Conservation (phyloP, 352 stramenopile species). For the Phytophthora brassicae region DNA sequence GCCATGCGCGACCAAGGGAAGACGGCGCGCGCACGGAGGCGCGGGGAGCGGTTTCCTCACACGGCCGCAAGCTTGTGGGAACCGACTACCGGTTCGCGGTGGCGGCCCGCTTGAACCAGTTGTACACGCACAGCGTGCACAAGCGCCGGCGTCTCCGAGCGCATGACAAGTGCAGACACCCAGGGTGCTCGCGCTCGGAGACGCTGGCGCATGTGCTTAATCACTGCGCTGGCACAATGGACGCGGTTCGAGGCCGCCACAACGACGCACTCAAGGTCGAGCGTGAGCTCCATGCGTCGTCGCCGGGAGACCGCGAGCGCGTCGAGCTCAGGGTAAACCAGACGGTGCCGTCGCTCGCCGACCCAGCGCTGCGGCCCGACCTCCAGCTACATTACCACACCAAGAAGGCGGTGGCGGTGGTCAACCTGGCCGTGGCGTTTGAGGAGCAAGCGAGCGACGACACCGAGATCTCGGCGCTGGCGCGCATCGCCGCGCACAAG, state of each 20-base stretch:
- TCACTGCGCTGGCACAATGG: conserved; percentile 18
- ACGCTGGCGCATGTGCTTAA: conserved; percentile 17
- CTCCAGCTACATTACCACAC: conserved; percentile 1
- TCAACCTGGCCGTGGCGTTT: conserved; percentile 7
- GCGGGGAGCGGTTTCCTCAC: conserved; percentile 14
- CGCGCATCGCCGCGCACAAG: too few species aligned
- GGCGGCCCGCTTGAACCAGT: conserved; percentile 11
- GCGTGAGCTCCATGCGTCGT: background rate
- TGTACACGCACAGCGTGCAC: conserved; percentile 5
- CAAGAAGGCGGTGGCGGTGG: conserved; percentile 2
- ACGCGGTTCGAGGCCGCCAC: conserved; percentile 1
- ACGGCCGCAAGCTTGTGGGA: conserved; percentile 12
- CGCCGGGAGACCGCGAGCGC: background rate
- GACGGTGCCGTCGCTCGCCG: conserved; percentile 3
- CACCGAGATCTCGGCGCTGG: background rate
- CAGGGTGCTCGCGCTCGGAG: background rate
- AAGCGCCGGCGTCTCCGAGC: conserved; percentile 6
- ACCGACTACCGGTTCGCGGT: conserved; percentile 21
- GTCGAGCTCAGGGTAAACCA: conserved; percentile 16
- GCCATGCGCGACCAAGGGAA: too few species aligned
- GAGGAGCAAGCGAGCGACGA: conserved; percentile 1
- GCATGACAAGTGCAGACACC: background rate
- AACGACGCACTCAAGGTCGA: conserved; percentile 22
- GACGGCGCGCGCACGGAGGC: background rate
- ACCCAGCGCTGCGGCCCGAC: conserved; percentile 9